Conservation (phyloP, 257 asterid genomes). For the Solanum habrochaites region DNA sequence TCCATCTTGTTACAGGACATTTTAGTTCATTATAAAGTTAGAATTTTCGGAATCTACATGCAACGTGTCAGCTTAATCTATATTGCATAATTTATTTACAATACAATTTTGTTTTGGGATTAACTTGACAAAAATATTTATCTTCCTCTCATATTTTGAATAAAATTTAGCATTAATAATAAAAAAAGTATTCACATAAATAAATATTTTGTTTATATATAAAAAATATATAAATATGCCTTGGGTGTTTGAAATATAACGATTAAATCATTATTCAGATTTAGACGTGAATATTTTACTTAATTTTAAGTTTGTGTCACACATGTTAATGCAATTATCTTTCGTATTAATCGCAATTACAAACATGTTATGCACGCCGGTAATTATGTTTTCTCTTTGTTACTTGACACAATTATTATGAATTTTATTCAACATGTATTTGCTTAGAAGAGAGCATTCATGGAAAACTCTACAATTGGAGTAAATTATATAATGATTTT, state of each 20-base stretch:
- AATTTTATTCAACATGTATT: background rate
- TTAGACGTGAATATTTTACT: no score
- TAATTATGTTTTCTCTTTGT: background rate
- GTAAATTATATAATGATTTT: background rate
- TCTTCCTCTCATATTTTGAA: background rate
- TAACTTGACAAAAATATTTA: background rate
- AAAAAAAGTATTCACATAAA: background rate
- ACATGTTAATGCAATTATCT: background rate
- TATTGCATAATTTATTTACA: background rate
- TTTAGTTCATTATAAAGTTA: background rate
- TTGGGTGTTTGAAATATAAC: background rate
- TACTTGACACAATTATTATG: background rate
- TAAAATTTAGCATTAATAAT: background rate
- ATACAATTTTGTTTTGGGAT: background rate
- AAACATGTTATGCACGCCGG: background rate
- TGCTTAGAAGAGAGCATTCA: background rate
- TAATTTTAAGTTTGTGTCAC: no score
- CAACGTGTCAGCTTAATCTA: background rate
- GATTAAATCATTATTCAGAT: no score
- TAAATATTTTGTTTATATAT: background rate
- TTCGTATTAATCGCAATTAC: background rate
- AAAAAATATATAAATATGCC: background rate
- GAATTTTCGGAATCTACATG: slow-evolving; percentile 5
- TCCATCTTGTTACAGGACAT: background rate
- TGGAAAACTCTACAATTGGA: background rate